Conservation (phyloP, 768 basidiomycete genomes). For the Leccinum sublutescens region DNA sequence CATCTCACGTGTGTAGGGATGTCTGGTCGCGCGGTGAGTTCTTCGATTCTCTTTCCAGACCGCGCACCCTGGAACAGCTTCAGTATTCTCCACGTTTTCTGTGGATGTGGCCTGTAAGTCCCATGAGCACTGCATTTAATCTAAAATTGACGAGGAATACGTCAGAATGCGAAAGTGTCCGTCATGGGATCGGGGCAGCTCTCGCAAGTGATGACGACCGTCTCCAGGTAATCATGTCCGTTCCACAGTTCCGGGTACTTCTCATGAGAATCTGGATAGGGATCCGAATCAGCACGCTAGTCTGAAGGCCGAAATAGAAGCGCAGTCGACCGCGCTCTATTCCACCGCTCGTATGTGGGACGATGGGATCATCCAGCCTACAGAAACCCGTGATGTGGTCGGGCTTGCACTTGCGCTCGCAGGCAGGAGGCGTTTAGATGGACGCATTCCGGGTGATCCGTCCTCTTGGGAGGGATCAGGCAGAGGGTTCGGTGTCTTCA, state of each 20-base stretch:
- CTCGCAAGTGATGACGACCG: slow-evolving; percentile 88
- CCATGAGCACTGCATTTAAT: slow-evolving; percentile 2
- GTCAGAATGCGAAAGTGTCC: slow-evolving; percentile 84
- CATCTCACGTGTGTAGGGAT: slow-evolving; percentile 54
- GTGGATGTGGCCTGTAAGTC: slow-evolving; percentile 95
- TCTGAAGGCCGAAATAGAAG: slow-evolving; percentile 80
- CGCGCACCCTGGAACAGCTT: slow-evolving; percentile 5
- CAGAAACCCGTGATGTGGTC: slow-evolving; percentile 84
- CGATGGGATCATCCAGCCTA: slow-evolving; percentile 86
- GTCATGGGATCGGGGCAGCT: slow-evolving; percentile 96
- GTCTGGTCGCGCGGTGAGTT: slow-evolving; percentile 86
- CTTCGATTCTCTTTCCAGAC: not conserved
- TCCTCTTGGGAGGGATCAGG: slow-evolving; percentile 68
- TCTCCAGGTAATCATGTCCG: slow-evolving; percentile 68
- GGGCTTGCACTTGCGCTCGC: slow-evolving; percentile 87
- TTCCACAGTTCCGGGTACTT: not conserved
- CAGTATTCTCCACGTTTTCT: slow-evolving; percentile 93
- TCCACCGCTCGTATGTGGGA: slow-evolving; percentile 95
- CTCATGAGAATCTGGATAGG: slow-evolving; percentile 36
- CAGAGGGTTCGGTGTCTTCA: slow-evolving; percentile 84
- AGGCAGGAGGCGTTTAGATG: slow-evolving; percentile 39
- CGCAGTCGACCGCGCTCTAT: slow-evolving; percentile 83
- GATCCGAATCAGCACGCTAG: slow-evolving; percentile 76
- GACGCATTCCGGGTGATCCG: slow-evolving; percentile 3
- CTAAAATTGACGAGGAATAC: slow-evolving; percentile 5